phyloP scores from a whole-genome alignment of 257 asterid species.

The Sherardia arvensis region DNA sequence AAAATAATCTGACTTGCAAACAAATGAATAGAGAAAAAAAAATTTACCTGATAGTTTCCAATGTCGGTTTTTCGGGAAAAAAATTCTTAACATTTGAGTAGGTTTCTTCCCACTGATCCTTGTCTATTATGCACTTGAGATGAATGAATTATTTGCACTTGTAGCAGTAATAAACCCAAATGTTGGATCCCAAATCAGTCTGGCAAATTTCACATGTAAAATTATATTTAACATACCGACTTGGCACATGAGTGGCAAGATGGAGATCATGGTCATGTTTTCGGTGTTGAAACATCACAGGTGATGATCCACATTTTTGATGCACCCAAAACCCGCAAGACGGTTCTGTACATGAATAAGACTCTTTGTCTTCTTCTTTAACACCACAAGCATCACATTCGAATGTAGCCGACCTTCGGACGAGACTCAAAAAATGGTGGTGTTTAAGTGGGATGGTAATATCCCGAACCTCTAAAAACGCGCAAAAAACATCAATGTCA shows the following conservation, averaged over 20 bases:
- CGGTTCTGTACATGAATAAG: background rate
- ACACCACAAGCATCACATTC: constrained; percentile 9
- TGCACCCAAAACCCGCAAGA: constrained; percentile 10
- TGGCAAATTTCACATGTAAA: background rate
- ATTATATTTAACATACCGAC: background rate
- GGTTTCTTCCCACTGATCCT: too few species aligned
- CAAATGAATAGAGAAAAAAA: too few species aligned
- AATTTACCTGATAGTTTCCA: too few species aligned
- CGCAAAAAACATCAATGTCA: background rate
- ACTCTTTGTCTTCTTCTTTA: background rate
- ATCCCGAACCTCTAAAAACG: background rate
- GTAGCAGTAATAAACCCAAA: background rate
- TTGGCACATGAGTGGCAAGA: background rate
- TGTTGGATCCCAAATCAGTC: background rate
- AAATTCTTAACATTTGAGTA: too few species aligned
- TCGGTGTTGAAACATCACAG: background rate
- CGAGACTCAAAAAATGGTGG: background rate
- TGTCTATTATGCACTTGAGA: background rate
- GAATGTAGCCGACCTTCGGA: background rate
- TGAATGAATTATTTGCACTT: too few species aligned
- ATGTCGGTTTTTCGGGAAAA: too few species aligned
- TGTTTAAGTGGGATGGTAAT: background rate
- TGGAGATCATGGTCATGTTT: constrained; percentile 6
- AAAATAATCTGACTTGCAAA: too few species aligned
- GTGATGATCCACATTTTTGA: constrained; percentile 1